Evolutionary conservation across 441 rosid species (phyloP).

Genomic region (Capsella rubella): DNA sequence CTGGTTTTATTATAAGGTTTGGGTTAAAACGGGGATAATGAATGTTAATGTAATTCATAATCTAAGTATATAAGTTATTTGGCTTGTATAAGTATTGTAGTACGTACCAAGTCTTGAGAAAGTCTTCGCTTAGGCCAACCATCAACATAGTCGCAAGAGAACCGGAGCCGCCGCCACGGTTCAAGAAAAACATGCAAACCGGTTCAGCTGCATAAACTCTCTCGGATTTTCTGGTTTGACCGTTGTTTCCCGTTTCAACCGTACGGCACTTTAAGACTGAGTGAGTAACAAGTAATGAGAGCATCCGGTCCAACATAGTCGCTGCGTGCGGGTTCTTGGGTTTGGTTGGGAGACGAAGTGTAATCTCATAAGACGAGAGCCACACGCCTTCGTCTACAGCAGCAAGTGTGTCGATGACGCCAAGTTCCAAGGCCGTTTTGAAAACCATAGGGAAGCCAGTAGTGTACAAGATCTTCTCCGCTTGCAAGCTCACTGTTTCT

Average conservation of each 20-base stretch:
- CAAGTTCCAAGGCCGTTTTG: constrained; percentile 44
- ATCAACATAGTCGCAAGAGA: constrained; percentile 19
- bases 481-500: constrained; percentile 29
- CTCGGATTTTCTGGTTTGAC: neutral
- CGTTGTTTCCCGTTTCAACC: neutral
- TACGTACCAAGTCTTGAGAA: constrained; percentile 28
- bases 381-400: constrained; percentile 23
- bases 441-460: neutral
- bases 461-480: constrained; percentile 14
- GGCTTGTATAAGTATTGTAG: neutral
- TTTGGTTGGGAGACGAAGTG: constrained; percentile 22
- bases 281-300: constrained; percentile 35
- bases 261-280: constrained; percentile 35
- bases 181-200: constrained; percentile 37
- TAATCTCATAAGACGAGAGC: constrained; percentile 34
- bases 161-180: constrained; percentile 36
- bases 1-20: neutral
- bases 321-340: constrained; percentile 40
- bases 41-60: no score
- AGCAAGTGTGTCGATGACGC: constrained; percentile 36
- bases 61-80: neutral
- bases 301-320: constrained; percentile 43
- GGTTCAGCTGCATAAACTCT: constrained; percentile 41
- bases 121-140: constrained; percentile 33
- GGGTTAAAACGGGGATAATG: no score